Percentiles rank a stretch among this genome's conserved stretches.
These are phyloP conservation scores for Sedum album DNA, from an alignment of 164 flowering plant species.

Conservation along the genomic window DNA sequence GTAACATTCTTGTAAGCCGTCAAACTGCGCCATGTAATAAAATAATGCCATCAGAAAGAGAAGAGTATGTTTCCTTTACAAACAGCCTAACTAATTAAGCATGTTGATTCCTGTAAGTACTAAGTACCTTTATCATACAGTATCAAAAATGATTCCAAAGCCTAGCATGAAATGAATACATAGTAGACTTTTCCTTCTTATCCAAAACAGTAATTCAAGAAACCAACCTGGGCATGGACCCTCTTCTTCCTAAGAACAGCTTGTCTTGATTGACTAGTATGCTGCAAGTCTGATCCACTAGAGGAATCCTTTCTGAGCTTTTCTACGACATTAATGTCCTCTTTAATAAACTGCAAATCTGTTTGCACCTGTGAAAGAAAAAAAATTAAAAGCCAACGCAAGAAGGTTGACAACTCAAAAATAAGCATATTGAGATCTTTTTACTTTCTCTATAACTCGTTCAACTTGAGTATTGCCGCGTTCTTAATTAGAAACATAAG, in stretches of 20 bases:
- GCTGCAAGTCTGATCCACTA: conserved; percentile 57
- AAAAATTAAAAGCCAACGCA: background rate
- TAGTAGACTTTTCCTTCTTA: background rate
- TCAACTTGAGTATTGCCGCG: too few relatives aligned
- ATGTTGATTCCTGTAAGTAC: too few relatives aligned
- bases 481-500: background rate
- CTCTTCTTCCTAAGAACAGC: conserved; percentile 67
- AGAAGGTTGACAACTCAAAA: background rate
- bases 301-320: conserved; percentile 57
- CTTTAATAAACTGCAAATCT: conserved; percentile 83
- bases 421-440: background rate
- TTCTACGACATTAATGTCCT: conserved; percentile 75
- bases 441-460: too few relatives aligned
- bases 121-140: background rate
- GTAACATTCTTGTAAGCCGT: conserved; percentile 90
- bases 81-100: background rate
- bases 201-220: background rate
- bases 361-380: conserved; percentile 47
- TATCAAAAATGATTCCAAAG: background rate
- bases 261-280: conserved; percentile 45
- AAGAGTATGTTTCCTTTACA: background rate
- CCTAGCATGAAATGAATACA: background rate
- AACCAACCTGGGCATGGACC: conserved; percentile 68
- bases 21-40: conserved; percentile 48
- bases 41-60: background rate